These are phyloP conservation scores for Arctium lappa DNA, from an alignment of 129 eudicot species.

Conservation along the genomic window DNA sequence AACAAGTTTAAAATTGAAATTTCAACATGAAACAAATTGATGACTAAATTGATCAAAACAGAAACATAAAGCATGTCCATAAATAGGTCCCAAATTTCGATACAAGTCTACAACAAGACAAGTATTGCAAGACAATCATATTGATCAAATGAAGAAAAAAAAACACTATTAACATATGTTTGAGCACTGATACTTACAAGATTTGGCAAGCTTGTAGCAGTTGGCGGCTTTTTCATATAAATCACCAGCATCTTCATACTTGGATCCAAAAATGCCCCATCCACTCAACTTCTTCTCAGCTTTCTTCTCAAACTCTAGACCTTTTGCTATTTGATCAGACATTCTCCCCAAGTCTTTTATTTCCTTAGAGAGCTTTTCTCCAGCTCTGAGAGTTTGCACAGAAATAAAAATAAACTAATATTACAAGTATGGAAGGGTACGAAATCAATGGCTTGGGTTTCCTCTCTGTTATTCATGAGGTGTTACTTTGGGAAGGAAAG, in stretches of 20 bases:
- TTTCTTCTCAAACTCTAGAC: constrained; percentile 62
- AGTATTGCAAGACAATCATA: not conserved
- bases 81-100: not conserved
- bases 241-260: constrained; percentile 78
- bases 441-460: not conserved
- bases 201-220: constrained; percentile 80
- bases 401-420: not conserved
- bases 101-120: not conserved
- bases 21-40: not conserved
- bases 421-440: not conserved
- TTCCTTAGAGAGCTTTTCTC: not conserved
- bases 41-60: not conserved
- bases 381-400: constrained; percentile 6
- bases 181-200: constrained; percentile 42
- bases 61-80: not conserved
- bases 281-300: constrained; percentile 84
- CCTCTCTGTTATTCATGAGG: not conserved
- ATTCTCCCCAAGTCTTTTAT: constrained; percentile 26
- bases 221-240: constrained; percentile 76
- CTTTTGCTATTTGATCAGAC: constrained; percentile 67
- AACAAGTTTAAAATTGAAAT: not conserved
- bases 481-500: not conserved
- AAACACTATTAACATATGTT: constrained; percentile 1
- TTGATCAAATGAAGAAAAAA: not conserved
- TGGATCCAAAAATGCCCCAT: constrained; percentile 75